Conservation (phyloP, 148 eudicot genomes). For the Spergularia bocconei region DNA sequence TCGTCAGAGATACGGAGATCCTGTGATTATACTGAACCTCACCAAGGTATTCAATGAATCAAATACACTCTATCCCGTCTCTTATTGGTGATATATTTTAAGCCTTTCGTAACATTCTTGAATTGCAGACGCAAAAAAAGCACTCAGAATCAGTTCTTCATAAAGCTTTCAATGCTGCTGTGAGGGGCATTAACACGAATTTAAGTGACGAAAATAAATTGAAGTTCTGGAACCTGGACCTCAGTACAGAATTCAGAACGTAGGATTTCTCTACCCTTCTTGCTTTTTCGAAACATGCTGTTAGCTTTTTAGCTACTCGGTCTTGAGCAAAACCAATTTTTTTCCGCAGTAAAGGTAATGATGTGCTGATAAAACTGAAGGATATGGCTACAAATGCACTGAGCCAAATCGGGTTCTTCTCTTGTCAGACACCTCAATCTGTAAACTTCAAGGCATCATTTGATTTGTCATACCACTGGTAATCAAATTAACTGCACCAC, state of each 20-base stretch:
- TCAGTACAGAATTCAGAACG: constrained; percentile 63
- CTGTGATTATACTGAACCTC: constrained; percentile 71
- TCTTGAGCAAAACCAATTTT: constrained; percentile 10
- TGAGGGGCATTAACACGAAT: constrained; percentile 51
- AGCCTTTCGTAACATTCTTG: constrained; percentile 1
- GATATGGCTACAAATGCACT: constrained; percentile 47
- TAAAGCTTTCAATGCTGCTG: constrained; percentile 58
- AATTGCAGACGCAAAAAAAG: constrained; percentile 58
- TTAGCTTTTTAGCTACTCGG: background rate
- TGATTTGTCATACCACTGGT: constrained; percentile 23
- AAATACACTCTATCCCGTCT: background rate
- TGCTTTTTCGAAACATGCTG: background rate
- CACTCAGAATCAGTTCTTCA: constrained; percentile 76
- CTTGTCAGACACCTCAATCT: constrained; percentile 41
- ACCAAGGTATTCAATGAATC: constrained; percentile 52
- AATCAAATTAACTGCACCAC: background rate
- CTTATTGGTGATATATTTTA: background rate
- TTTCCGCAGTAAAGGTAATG: constrained; percentile 44
- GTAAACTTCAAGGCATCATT: constrained; percentile 33
- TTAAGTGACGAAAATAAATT: constrained; percentile 50
- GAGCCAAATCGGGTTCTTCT: constrained; percentile 56
- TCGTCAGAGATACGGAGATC: constrained; percentile 76
- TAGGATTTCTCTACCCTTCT: constrained; percentile 23
- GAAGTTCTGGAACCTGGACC: constrained; percentile 71
- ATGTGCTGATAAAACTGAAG: constrained; percentile 43